Evolutionary conservation across 495 filamentous ascomycete species (phyloP).

Genomic region (Glutinoglossum americanum): DNA sequence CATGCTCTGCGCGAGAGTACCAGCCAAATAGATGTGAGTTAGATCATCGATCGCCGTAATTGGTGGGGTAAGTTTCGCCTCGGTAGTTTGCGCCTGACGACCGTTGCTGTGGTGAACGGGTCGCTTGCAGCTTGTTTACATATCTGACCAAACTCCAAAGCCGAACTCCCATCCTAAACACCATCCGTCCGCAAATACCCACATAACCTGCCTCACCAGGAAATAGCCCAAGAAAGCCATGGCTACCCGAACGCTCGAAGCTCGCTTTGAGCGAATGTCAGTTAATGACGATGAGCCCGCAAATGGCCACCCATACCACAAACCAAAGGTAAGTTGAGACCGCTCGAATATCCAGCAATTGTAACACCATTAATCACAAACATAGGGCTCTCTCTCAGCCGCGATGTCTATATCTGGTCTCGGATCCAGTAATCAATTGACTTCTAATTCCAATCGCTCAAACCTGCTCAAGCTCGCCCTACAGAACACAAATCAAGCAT

Average conservation of each 20-base stretch:
- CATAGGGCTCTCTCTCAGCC: conserved; percentile 25
- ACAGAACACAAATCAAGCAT: conserved; percentile 43
- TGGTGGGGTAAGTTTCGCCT: neutral
- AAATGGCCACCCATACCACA: conserved; percentile 29
- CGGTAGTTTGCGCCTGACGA: neutral
- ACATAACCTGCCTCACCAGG: neutral
- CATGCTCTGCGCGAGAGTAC: neutral
- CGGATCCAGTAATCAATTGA: conserved; percentile 27
- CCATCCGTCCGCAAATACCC: neutral
- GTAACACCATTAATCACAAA: neutral
- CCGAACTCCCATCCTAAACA: neutral
- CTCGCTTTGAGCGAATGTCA: conserved; percentile 62
- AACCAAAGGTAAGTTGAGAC: conserved; percentile 38
- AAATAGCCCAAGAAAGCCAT: conserved; percentile 15
- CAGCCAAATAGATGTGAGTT: neutral
- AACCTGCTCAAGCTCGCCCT: conserved; percentile 67
- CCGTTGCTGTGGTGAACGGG: neutral
- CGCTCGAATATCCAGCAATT: neutral
- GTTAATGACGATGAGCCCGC: conserved; percentile 45
- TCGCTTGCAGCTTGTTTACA: neutral
- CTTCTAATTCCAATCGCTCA: conserved; percentile 37
- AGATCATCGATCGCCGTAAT: neutral
- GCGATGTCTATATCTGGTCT: conserved; percentile 29
- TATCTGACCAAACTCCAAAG: neutral
- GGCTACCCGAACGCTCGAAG: conserved; percentile 43